Evolutionary conservation across 345 rosid genomes (phyloP).

Genomic region (Corymbia maculata): DNA sequence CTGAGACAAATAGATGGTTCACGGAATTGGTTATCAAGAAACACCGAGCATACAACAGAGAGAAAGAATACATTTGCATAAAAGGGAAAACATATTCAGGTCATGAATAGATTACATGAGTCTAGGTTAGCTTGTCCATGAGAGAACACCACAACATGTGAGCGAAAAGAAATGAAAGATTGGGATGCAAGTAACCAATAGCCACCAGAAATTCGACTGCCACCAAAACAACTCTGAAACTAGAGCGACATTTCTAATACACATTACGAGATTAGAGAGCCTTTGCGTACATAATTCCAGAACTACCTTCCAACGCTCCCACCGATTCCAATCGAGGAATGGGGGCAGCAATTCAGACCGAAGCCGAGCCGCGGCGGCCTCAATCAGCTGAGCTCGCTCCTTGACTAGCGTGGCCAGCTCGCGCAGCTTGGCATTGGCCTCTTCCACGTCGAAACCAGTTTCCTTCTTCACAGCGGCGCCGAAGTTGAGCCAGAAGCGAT

Average conservation of each 20-base stretch:
- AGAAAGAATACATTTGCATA: not conserved
- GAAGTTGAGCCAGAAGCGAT: slow-evolving; percentile 44
- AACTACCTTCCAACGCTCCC: slow-evolving; percentile 81
- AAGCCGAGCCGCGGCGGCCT: slow-evolving; percentile 35
- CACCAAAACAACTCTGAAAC: not conserved
- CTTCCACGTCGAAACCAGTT: slow-evolving; percentile 54
- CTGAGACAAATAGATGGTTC: slow-evolving; percentile 30
- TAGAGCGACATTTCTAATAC: not conserved
- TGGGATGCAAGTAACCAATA: not conserved
- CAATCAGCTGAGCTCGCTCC: slow-evolving; percentile 25
- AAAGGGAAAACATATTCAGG: not conserved
- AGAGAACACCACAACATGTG: not conserved
- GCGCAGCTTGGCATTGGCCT: slow-evolving; percentile 24
- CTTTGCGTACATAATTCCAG: not conserved
- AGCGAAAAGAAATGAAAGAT: not conserved
- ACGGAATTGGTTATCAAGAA: not conserved
- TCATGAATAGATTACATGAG: not conserved
- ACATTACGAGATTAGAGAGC: not conserved
- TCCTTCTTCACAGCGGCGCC: slow-evolving; percentile 59
- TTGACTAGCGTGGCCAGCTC: slow-evolving; percentile 30
- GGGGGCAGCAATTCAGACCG: slow-evolving; percentile 41
- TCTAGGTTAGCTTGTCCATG: not conserved
- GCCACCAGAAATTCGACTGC: not conserved
- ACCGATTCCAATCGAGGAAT: slow-evolving; percentile 67
- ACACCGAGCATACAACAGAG: not conserved